phyloP scores from a whole-genome alignment of 2,329 filamentous ascomycete species.

The Fusarium sp. region DNA sequence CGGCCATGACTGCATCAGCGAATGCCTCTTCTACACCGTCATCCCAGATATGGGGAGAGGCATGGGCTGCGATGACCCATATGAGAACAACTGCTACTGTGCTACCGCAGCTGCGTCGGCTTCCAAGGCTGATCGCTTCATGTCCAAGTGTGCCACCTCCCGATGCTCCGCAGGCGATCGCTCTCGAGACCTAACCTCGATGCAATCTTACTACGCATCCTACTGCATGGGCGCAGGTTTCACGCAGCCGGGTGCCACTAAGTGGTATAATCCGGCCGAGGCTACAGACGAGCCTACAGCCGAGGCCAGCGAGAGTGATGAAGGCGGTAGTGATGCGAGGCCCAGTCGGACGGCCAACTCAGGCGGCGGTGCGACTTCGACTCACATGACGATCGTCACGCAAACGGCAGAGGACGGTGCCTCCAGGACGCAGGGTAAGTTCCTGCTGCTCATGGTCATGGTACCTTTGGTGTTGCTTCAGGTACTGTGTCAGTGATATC shows the following conservation, averaged over 20 bases:
- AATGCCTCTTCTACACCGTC: constrained; percentile 39
- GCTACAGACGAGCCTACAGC: constrained; percentile 28
- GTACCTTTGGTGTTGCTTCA: constrained; percentile 47
- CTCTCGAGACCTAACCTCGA: constrained; percentile 42
- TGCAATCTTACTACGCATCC: constrained; percentile 46
- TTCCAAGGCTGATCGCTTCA: constrained; percentile 33
- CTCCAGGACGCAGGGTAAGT: constrained; percentile 47
- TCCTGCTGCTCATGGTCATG: constrained; percentile 45
- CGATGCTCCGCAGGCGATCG: constrained; percentile 41
- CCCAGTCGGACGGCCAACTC: constrained; percentile 42
- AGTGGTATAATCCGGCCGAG: constrained; percentile 45
- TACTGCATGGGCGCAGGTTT: constrained; percentile 48
- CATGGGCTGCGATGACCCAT: constrained; percentile 43
- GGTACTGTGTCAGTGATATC: constrained; percentile 41
- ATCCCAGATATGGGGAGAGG: constrained; percentile 36
- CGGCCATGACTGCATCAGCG: constrained; percentile 39
- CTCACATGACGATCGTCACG: constrained; percentile 44
- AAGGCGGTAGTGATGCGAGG: constrained; percentile 13
- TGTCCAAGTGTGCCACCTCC: constrained; percentile 42
- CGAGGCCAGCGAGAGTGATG: background rate
- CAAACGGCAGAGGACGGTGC: constrained; percentile 44
- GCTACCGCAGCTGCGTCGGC: constrained; percentile 40
- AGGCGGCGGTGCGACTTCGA: constrained; percentile 36
- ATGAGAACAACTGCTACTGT: constrained; percentile 47
- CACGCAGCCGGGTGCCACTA: constrained; percentile 43